These are phyloP conservation scores for Wickerhamomyces sydowiorum DNA, from an alignment of 805 yeast species.

Conservation along the genomic window DNA sequence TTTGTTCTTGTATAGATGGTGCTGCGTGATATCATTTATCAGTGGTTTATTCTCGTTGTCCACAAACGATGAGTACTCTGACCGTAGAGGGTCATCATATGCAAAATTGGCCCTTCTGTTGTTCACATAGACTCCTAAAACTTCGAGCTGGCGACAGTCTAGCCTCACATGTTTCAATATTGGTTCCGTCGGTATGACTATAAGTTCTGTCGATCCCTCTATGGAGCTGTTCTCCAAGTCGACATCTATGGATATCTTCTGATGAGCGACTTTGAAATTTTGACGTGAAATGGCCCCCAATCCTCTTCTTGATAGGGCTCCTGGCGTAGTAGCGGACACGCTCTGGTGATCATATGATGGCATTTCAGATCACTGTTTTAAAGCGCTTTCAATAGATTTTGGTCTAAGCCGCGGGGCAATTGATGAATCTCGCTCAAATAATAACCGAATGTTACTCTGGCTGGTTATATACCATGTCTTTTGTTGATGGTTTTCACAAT, in stretches of 20 bases:
- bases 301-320: slow-evolving; percentile 3
- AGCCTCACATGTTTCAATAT: slow-evolving; percentile 53
- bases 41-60: slow-evolving; percentile 10
- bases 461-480: too few relatives aligned
- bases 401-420: too few relatives aligned
- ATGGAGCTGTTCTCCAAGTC: slow-evolving; percentile 59
- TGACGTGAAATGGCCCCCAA: slow-evolving; percentile 2
- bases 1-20: slow-evolving; percentile 50
- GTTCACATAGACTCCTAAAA: slow-evolving; percentile 62
- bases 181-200: slow-evolving; percentile 66
- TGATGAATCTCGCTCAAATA: too few relatives aligned
- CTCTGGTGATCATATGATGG: slow-evolving; percentile 16
- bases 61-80: slow-evolving; percentile 30
- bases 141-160: slow-evolving; percentile 74
- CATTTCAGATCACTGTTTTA: slow-evolving; percentile 10
- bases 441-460: too few relatives aligned
- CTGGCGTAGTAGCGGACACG: slow-evolving; percentile 13
- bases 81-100: slow-evolving; percentile 47
- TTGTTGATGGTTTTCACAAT: background rate
- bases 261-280: slow-evolving; percentile 74
- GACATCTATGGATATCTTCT: slow-evolving; percentile 73
- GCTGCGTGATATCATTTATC: slow-evolving; percentile 37
- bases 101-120: slow-evolving; percentile 48
- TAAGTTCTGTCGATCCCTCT: slow-evolving; percentile 75
- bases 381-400: too few relatives aligned